A percentile compares a stretch with the other conserved stretches of the same genome.
Conservation (phyloP, 805 yeast species). For the Ogataea methanolica region DNA sequence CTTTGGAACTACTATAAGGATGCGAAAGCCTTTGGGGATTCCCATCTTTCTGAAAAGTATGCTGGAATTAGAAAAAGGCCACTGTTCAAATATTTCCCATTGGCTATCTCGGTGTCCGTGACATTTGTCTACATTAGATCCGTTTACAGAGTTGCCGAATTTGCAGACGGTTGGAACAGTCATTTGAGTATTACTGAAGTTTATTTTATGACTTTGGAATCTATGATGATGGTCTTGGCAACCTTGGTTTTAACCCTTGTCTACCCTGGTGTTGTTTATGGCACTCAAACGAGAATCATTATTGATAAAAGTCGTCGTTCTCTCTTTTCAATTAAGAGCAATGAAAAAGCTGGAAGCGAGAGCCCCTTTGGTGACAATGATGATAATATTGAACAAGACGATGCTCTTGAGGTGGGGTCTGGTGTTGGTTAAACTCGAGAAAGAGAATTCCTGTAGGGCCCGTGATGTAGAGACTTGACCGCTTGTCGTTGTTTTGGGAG, state of each 20-base stretch:
- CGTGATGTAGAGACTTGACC: too few species aligned
- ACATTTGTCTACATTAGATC: conserved; percentile 57
- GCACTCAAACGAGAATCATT: conserved; percentile 8
- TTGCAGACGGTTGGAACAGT: conserved; percentile 68
- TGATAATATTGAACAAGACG: too few species aligned
- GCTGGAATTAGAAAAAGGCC: conserved; percentile 26
- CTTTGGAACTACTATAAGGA: conserved; percentile 32
- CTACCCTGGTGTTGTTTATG: conserved; percentile 58
- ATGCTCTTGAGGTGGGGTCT: too few species aligned
- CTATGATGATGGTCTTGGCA: conserved; percentile 50
- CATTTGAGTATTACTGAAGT: conserved; percentile 52
- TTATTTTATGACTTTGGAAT: conserved; percentile 54
- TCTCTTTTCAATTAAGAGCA: neutral
- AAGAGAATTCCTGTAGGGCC: too few species aligned
- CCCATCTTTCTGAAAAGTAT: conserved; percentile 31
- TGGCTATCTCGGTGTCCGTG: conserved; percentile 39
- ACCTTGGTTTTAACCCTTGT: conserved; percentile 40
- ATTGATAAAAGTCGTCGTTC: conserved; percentile 2
- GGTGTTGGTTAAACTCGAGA: too few species aligned
- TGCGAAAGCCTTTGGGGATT: conserved; percentile 18
- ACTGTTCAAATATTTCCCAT: conserved; percentile 39
- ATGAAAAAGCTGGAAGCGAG: neutral
- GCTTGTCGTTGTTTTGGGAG: too few species aligned
- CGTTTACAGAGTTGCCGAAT: conserved; percentile 67
- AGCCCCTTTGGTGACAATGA: neutral